Conservation (phyloP, 106 monocot species). For the Xerophyta viscosa region DNA sequence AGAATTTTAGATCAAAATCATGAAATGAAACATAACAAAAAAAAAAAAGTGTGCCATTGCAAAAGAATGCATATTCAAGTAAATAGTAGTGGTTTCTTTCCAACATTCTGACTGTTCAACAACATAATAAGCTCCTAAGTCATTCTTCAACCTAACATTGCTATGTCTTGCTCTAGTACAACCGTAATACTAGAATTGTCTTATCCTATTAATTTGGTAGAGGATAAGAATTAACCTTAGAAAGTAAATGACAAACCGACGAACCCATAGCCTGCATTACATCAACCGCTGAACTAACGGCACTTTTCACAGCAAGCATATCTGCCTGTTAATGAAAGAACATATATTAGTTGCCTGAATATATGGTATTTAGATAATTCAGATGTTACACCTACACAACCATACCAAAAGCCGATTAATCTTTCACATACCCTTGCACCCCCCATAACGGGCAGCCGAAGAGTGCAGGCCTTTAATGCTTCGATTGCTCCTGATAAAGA, state of each 20-base stretch:
- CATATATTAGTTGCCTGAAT: background rate
- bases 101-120: too few relatives aligned
- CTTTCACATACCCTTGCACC: conserved; percentile 54
- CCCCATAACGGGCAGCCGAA: conserved; percentile 67
- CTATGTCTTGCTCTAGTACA: too few relatives aligned
- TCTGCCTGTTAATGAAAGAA: conserved; percentile 26
- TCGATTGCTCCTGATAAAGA: conserved; percentile 55
- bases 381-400: background rate
- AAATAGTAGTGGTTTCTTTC: too few relatives aligned
- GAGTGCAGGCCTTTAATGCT: conserved; percentile 59
- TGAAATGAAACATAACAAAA: too few relatives aligned
- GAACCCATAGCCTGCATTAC: conserved; percentile 68
- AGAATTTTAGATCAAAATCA: too few relatives aligned
- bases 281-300: conserved; percentile 57
- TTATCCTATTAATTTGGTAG: background rate
- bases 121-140: too few relatives aligned
- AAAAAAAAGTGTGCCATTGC: too few relatives aligned
- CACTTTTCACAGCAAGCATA: conserved; percentile 29
- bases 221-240: conserved; percentile 32
- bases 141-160: too few relatives aligned
- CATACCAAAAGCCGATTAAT: background rate
- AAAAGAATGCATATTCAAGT: too few relatives aligned
- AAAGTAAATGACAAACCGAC: conserved; percentile 40
- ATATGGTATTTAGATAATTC: background rate
- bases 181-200: too few relatives aligned